Percentiles rank a stretch among this genome's conserved stretches.
phyloP scores from a whole-genome alignment of 2,329 filamentous ascomycete species.

The Rhinocladiella mackenziei region DNA sequence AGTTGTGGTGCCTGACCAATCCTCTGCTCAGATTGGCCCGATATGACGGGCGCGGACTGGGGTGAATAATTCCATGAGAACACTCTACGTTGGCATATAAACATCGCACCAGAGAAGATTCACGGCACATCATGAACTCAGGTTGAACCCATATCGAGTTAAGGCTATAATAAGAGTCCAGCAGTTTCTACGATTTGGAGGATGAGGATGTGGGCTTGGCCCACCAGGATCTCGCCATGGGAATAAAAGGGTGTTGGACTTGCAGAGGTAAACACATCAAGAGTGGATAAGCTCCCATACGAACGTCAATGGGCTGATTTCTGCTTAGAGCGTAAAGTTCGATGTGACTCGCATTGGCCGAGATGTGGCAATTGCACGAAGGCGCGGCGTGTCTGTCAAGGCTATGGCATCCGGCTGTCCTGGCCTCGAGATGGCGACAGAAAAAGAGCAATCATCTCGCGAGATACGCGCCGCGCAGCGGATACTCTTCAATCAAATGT shows the following conservation, averaged over 20 bases:
- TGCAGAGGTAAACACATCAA: conserved; percentile 17
- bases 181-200: conserved; percentile 9
- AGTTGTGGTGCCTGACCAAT: conserved; percentile 8
- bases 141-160: conserved; percentile 1
- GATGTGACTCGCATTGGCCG: conserved; percentile 21
- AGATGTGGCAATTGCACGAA: conserved; percentile 24
- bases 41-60: background rate
- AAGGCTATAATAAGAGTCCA: conserved; percentile 7
- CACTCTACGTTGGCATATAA: conserved; percentile 5
- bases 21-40: conserved; percentile 6
- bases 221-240: conserved; percentile 13
- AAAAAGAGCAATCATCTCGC: conserved; percentile 17
- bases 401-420: conserved; percentile 24
- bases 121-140: conserved; percentile 5
- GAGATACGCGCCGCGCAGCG: conserved; percentile 4
- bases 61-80: background rate
- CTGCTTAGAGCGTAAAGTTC: conserved; percentile 22
- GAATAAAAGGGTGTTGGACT: conserved; percentile 21
- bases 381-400: conserved; percentile 21
- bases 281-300: background rate
- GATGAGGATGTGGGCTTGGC: conserved; percentile 5
- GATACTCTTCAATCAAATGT: conserved; percentile 6
- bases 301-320: conserved; percentile 8
- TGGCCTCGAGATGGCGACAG: conserved; percentile 24
- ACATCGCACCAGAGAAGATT: conserved; percentile 2